Evolutionary conservation across 345 rosid species (phyloP).

Genomic region (Sonneratia alba): DNA sequence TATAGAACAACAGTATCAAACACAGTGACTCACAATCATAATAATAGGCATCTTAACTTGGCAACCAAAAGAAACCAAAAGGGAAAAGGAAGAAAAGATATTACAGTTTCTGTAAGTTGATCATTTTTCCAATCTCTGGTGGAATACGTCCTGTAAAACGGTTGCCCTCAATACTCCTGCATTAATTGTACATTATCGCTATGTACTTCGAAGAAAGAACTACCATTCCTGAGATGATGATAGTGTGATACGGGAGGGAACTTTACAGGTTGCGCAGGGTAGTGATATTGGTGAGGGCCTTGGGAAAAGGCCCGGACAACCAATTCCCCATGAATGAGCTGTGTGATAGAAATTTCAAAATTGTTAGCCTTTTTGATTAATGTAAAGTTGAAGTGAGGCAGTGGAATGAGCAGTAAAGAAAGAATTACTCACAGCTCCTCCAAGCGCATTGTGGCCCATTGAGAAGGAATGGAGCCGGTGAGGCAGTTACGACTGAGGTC

Average conservation of each 20-base stretch:
- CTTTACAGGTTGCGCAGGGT: conserved; percentile 58
- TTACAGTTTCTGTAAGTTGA: conserved; percentile 62
- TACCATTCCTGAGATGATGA: neutral
- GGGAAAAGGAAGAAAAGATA: conserved; percentile 1
- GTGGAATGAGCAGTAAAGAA: neutral
- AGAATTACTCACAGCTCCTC: conserved; percentile 39
- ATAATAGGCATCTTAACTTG: conserved; percentile 1
- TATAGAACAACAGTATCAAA: neutral
- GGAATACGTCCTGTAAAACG: conserved; percentile 62
- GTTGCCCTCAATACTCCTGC: conserved; percentile 86
- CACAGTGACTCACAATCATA: neutral
- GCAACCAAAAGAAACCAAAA: neutral
- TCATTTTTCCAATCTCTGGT: conserved; percentile 49
- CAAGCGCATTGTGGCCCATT: conserved; percentile 69
- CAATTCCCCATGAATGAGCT: conserved; percentile 86
- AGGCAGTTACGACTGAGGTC: conserved; percentile 75
- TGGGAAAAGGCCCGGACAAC: conserved; percentile 77
- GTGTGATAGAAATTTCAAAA: conserved; percentile 6
- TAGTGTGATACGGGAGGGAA: neutral
- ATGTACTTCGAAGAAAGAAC: neutral
- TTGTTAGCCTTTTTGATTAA: neutral
- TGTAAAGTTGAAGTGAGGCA: neutral
- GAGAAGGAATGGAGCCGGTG: conserved; percentile 62
- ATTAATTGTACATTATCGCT: neutral
- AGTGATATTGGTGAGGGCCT: conserved; percentile 49